These are phyloP conservation scores for Penicillium sp. DNA, from an alignment of 2,329 filamentous ascomycete species.

Conservation along the genomic window DNA sequence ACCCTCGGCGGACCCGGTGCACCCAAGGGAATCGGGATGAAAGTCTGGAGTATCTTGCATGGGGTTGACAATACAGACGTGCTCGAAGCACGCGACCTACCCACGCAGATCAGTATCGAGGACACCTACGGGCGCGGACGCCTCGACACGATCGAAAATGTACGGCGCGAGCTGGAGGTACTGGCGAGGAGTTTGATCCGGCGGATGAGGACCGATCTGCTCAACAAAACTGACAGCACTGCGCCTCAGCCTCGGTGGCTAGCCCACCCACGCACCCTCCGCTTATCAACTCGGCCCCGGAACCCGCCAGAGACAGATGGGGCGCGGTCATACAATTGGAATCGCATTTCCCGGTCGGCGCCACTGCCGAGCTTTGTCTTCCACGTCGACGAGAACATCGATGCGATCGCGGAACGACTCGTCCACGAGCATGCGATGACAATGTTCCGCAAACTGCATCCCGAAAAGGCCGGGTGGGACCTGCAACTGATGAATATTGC, in stretches of 20 bases:
- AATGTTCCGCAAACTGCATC: slow-evolving; percentile 76
- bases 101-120: slow-evolving; percentile 91
- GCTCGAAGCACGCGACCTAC: slow-evolving; percentile 71
- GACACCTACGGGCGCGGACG: slow-evolving; percentile 81
- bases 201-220: slow-evolving; percentile 79
- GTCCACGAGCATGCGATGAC: slow-evolving; percentile 71
- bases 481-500: slow-evolving; percentile 85
- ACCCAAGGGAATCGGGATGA: slow-evolving; percentile 72
- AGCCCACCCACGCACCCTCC: slow-evolving; percentile 79
- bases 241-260: slow-evolving; percentile 65
- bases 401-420: slow-evolving; percentile 69
- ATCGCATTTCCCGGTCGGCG: slow-evolving; percentile 75
- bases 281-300: slow-evolving; percentile 76
- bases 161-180: slow-evolving; percentile 71
- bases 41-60: slow-evolving; percentile 79
- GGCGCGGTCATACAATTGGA: slow-evolving; percentile 64
- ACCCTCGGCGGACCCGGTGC: slow-evolving; percentile 73
- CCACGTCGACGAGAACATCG: slow-evolving; percentile 62
- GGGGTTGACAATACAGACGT: slow-evolving; percentile 80
- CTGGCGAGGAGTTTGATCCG: slow-evolving; percentile 73
- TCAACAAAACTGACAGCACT: slow-evolving; percentile 57
- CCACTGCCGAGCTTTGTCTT: slow-evolving; percentile 78
- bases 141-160: slow-evolving; percentile 67
- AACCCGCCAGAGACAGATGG: slow-evolving; percentile 60
- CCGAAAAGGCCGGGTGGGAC: slow-evolving; percentile 74